These are phyloP conservation scores for Kodamaea suecica DNA, from an alignment of 1,139 yeast species.

Conservation along the genomic window DNA sequence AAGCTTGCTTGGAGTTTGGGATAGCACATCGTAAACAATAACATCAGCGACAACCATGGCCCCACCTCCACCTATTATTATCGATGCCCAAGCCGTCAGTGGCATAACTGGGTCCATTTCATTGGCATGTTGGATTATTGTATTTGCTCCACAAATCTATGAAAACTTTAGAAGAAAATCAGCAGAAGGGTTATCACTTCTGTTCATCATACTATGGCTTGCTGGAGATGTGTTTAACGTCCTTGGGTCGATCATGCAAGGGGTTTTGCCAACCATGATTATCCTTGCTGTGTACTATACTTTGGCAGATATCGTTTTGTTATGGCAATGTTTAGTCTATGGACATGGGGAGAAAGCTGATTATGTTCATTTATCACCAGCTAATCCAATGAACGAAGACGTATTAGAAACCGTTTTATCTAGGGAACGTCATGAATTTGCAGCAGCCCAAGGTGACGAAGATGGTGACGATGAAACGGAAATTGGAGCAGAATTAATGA, in stretches of 20 bases:
- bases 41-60: too few relatives aligned
- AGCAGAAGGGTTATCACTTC: slow-evolving; percentile 80
- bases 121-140: slow-evolving; percentile 96
- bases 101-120: slow-evolving; percentile 92
- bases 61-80: slow-evolving; percentile 63
- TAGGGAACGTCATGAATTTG: slow-evolving; percentile 26
- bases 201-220: slow-evolving; percentile 82
- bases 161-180: slow-evolving; percentile 83
- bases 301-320: slow-evolving; percentile 77
- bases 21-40: too few relatives aligned
- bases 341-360: slow-evolving; percentile 62
- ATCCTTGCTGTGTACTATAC: slow-evolving; percentile 89
- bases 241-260: slow-evolving; percentile 82
- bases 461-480: slow-evolving; percentile 14
- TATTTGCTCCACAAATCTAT: slow-evolving; percentile 94
- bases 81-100: slow-evolving; percentile 76
- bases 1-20: too few relatives aligned
- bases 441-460: slow-evolving; percentile 13
- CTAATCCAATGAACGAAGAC: slow-evolving; percentile 76
- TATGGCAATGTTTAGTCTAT: slow-evolving; percentile 78
- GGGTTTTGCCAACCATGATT: slow-evolving; percentile 89
- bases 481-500: slow-evolving; percentile 2
- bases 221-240: slow-evolving; percentile 91
- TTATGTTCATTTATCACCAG: slow-evolving; percentile 81
- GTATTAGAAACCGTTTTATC: slow-evolving; percentile 57